Percentiles rank a stretch among this genome's conserved stretches.
phyloP scores from a whole-genome alignment of 169 alveolate species.

The Plasmodium blacklocki region DNA sequence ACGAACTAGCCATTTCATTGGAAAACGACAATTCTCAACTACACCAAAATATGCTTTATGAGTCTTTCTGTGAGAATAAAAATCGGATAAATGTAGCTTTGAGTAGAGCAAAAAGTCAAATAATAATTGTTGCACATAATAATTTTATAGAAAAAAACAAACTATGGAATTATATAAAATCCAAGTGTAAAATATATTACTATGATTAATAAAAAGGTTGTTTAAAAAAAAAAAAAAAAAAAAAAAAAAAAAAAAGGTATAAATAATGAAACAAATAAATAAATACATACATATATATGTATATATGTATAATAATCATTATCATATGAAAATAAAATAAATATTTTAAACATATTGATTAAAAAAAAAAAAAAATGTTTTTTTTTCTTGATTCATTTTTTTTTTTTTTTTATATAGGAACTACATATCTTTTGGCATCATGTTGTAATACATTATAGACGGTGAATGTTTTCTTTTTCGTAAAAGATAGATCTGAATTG shows the following conservation, averaged over 20 bases:
- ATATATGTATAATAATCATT: background rate
- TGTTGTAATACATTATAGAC: conserved; percentile 50
- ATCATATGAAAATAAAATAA: background rate
- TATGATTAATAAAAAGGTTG: conserved; percentile 7
- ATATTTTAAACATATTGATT: background rate
- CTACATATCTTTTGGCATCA: conserved; percentile 63
- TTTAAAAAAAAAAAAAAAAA: background rate
- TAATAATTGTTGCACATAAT: conserved; percentile 72
- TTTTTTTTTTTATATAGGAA: conserved; percentile 2
- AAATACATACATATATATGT: background rate
- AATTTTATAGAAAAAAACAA: conserved; percentile 40
- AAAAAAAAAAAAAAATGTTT: background rate
- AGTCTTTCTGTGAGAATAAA: conserved; percentile 35
- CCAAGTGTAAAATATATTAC: conserved; percentile 18
- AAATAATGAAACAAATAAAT: background rate
- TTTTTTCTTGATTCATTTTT: background rate
- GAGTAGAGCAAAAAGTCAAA: conserved; percentile 58
- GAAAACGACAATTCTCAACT: background rate
- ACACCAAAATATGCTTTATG: background rate
- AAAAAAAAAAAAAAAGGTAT: conserved; percentile 2
- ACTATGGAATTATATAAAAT: conserved; percentile 61
- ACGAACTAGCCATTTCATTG: no score
- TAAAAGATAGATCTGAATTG: conserved; percentile 56
- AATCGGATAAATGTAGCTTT: conserved; percentile 74
- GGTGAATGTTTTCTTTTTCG: conserved; percentile 47